phyloP scores from a whole-genome alignment of 2,329 filamentous ascomycete genomes.

The Xylaria sp. region DNA sequence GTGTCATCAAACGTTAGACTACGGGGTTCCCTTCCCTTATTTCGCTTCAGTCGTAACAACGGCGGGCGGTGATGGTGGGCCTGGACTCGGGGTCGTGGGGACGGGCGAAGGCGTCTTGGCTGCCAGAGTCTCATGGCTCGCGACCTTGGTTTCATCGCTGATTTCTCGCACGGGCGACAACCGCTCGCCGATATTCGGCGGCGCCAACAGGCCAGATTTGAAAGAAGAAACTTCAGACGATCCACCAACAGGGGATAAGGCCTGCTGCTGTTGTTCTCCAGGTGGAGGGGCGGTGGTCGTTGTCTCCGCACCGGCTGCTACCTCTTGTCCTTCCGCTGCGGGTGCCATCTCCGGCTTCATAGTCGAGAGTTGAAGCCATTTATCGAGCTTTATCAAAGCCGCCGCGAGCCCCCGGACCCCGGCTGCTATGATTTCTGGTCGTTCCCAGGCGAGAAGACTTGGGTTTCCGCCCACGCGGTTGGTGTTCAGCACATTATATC shows the following conservation, averaged over 20 bases:
- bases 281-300: conserved; percentile 40
- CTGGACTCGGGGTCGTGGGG: conserved; percentile 23
- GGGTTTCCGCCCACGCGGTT: conserved; percentile 55
- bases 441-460: conserved; percentile 61
- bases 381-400: conserved; percentile 53
- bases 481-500: conserved; percentile 57
- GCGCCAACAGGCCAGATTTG: conserved; percentile 38
- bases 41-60: not conserved
- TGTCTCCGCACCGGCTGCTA: not conserved
- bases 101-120: conserved; percentile 35
- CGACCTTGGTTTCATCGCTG: conserved; percentile 49
- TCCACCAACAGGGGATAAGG: not conserved
- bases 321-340: conserved; percentile 17
- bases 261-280: conserved; percentile 6
- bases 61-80: not conserved
- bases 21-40: not conserved
- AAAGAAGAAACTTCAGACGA: conserved; percentile 28
- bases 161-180: conserved; percentile 42
- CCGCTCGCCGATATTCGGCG: conserved; percentile 40
- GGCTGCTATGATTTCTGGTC: conserved; percentile 57
- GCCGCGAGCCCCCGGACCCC: conserved; percentile 57
- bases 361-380: conserved; percentile 49
- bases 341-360: conserved; percentile 25
- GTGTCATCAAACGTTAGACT: not conserved
- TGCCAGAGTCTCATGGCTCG: conserved; percentile 39